These are phyloP conservation scores for Strobilomyces echinocephalus DNA, from an alignment of 768 basidiomycete genomes.

Conservation along the genomic window DNA sequence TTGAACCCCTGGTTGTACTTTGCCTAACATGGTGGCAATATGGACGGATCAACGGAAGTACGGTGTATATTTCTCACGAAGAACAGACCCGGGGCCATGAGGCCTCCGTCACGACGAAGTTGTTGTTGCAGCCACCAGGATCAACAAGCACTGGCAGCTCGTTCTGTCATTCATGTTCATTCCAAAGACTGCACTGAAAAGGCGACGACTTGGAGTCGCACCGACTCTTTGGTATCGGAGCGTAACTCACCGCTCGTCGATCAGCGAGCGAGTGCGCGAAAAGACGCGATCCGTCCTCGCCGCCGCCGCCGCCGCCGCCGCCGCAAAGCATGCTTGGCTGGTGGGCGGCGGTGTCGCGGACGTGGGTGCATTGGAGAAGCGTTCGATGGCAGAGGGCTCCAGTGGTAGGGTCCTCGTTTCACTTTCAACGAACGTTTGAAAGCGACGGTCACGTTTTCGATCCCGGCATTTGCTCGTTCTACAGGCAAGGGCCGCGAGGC, in stretches of 20 bases:
- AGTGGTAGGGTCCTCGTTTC: not conserved
- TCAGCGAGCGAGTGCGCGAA: constrained; percentile 29
- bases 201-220: constrained; percentile 17
- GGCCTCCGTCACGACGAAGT: not conserved
- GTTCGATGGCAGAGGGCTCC: not conserved
- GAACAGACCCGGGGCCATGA: not conserved
- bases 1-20: too few species aligned
- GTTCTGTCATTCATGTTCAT: not conserved
- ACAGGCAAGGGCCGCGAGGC: not conserved
- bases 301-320: too few species aligned
- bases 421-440: not conserved
- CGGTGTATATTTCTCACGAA: not conserved
- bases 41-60: too few species aligned
- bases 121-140: not conserved
- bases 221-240: constrained; percentile 2
- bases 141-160: not conserved
- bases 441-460: not conserved
- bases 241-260: constrained; percentile 12
- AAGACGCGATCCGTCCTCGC: constrained; percentile 27
- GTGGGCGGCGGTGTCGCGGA: too few species aligned
- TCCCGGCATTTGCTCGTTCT: not conserved
- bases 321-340: not conserved
- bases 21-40: too few species aligned
- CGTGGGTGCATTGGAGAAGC: not conserved
- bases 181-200: constrained; percentile 26